These are phyloP conservation scores for Coemansia sp. DNA, from an alignment of 192 early-diverging fungal genomes.

Conservation along the genomic window DNA sequence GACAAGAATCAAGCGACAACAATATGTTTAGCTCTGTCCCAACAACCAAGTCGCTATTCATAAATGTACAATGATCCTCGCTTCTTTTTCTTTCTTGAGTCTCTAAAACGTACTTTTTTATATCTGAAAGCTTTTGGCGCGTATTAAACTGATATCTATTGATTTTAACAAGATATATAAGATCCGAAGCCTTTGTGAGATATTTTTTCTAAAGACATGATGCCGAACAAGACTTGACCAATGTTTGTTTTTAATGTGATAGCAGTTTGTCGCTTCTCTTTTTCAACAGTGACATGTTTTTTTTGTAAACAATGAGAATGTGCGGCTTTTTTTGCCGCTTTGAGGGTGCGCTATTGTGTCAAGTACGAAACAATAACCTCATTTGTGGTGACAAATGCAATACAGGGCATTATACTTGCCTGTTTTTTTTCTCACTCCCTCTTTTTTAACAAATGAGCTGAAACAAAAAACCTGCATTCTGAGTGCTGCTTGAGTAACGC, in stretches of 20 bases:
- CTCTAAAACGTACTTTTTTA: no score
- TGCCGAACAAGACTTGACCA: no score
- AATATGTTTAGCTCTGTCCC: neutral
- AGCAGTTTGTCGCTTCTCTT: no score
- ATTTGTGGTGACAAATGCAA: neutral
- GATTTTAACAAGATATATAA: no score
- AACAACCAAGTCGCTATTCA: neutral
- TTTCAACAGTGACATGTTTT: no score
- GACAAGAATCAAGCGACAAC: neutral
- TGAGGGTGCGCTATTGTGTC: neutral
- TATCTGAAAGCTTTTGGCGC: no score
- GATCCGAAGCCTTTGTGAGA: no score
- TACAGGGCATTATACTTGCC: neutral
- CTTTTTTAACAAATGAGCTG: neutral
- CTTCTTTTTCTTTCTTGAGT: no score
- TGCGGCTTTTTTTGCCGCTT: conserved; percentile 1
- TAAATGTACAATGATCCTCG: neutral
- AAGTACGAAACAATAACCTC: neutral
- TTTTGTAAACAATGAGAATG: neutral
- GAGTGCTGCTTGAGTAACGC: neutral
- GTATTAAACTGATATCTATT: no score
- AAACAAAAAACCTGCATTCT: neutral
- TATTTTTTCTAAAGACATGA: no score
- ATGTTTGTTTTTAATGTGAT: no score
- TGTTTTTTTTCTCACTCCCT: neutral